These are phyloP conservation scores for Metschnikowia henanensis DNA, from an alignment of 805 yeast genomes.

Conservation along the genomic window DNA sequence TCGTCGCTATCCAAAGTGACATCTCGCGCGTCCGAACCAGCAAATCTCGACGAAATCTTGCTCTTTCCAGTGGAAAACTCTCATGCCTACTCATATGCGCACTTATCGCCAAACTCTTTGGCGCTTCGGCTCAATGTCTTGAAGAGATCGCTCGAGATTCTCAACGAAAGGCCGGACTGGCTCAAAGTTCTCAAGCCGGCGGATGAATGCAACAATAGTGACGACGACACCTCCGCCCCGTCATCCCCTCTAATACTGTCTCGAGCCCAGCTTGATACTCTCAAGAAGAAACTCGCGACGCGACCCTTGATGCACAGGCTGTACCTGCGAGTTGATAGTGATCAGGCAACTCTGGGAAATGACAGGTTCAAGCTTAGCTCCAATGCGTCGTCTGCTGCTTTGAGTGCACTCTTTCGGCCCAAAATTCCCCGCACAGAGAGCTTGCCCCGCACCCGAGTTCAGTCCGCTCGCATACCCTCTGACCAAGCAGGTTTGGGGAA, in stretches of 20 bases:
- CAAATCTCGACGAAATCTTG: constrained; percentile 40
- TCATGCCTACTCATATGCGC: constrained; percentile 83
- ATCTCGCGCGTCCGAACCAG: constrained; percentile 10
- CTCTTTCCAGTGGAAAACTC: constrained; percentile 77
- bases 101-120: constrained; percentile 75
- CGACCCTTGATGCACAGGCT: constrained; percentile 4
- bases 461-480: background rate
- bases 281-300: background rate
- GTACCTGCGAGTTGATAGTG: constrained; percentile 17
- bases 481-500: background rate
- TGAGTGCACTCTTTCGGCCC: constrained; percentile 46
- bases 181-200: constrained; percentile 21
- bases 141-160: constrained; percentile 72
- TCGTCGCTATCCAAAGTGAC: constrained; percentile 3
- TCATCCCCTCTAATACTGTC: constrained; percentile 4
- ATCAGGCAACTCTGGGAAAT: constrained; percentile 3
- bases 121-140: constrained; percentile 74
- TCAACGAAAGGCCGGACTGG: constrained; percentile 61
- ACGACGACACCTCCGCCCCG: constrained; percentile 11
- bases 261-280: constrained; percentile 7
- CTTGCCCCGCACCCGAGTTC: constrained; percentile 23
- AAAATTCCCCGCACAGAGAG: constrained; percentile 37
- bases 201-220: constrained; percentile 10
- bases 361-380: constrained; percentile 33
- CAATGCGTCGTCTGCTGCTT: constrained; percentile 47